Evolutionary conservation across 2,329 filamentous ascomycete species (phyloP), one percentile per base, ranked within the genome.

Genomic region (Colletotrichum cordylinicola): DNA sequence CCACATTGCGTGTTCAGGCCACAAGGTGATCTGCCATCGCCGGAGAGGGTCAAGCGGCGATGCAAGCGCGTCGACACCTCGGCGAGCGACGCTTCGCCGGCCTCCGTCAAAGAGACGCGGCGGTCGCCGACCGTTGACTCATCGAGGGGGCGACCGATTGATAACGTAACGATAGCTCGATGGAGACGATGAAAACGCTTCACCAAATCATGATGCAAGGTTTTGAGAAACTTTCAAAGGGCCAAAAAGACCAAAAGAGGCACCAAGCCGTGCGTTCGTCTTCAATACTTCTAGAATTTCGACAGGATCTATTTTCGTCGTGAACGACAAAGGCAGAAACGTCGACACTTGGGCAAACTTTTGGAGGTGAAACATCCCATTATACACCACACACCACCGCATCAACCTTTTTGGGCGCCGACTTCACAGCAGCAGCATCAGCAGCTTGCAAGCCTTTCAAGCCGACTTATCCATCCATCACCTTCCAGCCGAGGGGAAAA

Each of bases 251-350:
- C 27, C 24, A 21, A 39, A 31, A 24, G n/a, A 70, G 66, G 48
- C 62, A 62, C 73, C 58, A 73, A 73, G 70, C 73, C 58, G 55
- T 64, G 73, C 70, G 64, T 68, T 58, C 64, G n/a, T 73, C 69
- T 68, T 48, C 64, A 73, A 68, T 39, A 65, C 64, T 75, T 75
- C 73, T 68, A 73, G 73, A 75, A 75, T 33, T 48, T 67, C 39
- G 18, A 60, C 37, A 21, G 29, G 13, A 33, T 72, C 69, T 75
- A 75, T 75, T 75, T 75, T 68, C 15, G 64, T 68, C 73, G 73
- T 75, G 73, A 75, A 75, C 69, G 55, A 68, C 70, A 72, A 48
- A 48, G 27, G 48, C 27, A 64, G 35, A 68, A 43, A 43, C 33
- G 31, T 62, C 62, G n/a, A 58, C 8, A 60, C 27, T 75, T 73